Evolutionary conservation across 495 filamentous ascomycete species (phyloP).

Genomic region (Penicillium atrosanguineum): DNA sequence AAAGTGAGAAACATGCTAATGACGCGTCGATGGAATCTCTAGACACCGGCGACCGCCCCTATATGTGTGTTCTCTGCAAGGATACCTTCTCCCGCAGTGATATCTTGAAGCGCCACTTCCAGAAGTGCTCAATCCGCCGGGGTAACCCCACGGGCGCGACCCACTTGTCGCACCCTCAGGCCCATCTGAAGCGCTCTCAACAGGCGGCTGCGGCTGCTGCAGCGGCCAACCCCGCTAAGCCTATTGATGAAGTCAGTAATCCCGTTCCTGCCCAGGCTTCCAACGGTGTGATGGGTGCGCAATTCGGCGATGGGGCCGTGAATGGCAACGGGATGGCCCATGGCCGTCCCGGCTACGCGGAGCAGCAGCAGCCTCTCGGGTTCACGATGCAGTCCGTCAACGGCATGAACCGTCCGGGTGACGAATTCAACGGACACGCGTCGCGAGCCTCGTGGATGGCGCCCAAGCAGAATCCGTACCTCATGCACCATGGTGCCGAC

Average conservation of each 20-base stretch:
- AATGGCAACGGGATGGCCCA: constrained; percentile 44
- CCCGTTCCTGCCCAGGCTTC: constrained; percentile 33
- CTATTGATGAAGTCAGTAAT: constrained; percentile 49
- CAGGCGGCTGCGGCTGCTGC: constrained; percentile 43
- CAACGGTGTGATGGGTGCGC: constrained; percentile 45
- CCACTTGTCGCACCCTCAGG: constrained; percentile 88
- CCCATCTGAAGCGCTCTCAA: constrained; percentile 76
- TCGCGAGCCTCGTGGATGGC: constrained; percentile 46
- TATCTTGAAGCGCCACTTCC: constrained; percentile 97
- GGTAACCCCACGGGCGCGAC: constrained; percentile 91
- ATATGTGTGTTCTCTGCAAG: constrained; percentile 93
- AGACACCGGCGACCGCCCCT: constrained; percentile 96
- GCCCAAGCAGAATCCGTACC: constrained; percentile 50
- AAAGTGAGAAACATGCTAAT: constrained; percentile 2
- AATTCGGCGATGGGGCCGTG: constrained; percentile 44
- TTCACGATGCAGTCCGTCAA: constrained; percentile 47
- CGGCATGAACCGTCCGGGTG: constrained; percentile 44
- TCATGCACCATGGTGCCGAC: constrained; percentile 43
- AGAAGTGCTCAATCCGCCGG: constrained; percentile 93
- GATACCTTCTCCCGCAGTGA: constrained; percentile 99
- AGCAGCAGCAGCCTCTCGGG: constrained; percentile 48
- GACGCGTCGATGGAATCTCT: constrained; percentile 14
- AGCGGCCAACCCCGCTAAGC: constrained; percentile 54
- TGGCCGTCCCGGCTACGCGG: constrained; percentile 38
- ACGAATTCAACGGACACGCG: constrained; percentile 39